phyloP scores from a whole-genome alignment of 345 rosid genomes.

The Dipteronia dyeriana region DNA sequence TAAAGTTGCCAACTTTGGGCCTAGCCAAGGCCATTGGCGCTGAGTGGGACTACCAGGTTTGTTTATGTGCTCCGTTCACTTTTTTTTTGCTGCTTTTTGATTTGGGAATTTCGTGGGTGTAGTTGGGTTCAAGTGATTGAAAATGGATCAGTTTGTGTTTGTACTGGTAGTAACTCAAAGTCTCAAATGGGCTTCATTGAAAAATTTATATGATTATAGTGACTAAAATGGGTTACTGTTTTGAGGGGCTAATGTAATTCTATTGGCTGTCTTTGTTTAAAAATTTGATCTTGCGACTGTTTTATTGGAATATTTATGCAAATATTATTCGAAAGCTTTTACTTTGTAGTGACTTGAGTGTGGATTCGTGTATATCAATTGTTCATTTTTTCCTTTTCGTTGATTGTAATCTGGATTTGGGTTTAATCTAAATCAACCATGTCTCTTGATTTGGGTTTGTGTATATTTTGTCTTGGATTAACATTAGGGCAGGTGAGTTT shows the following conservation, averaged over 20 bases:
- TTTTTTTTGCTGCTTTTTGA: not conserved
- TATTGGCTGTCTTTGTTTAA: not conserved
- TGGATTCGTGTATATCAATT: not conserved
- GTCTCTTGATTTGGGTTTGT: not conserved
- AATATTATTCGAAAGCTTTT: not conserved
- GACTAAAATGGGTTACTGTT: not conserved
- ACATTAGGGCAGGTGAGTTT: not conserved
- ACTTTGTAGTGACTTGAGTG: not conserved
- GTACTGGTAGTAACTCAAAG: not conserved
- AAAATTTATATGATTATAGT: not conserved
- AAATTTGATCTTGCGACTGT: not conserved
- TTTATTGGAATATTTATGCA: not conserved
- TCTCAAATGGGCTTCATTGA: constrained; percentile 7
- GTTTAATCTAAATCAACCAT: not conserved
- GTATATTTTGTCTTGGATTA: not conserved
- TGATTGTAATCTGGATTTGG: not conserved
- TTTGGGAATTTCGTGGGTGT: not conserved
- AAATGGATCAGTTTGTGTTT: not conserved
- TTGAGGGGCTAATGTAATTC: not conserved
- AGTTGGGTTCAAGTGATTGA: not conserved
- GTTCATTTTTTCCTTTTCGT: not conserved
- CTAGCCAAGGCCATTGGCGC: constrained; percentile 91
- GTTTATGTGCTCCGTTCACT: not conserved
- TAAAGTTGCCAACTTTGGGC: constrained; percentile 71
- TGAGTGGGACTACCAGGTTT: constrained; percentile 97